Conservation (phyloP, 2,329 filamentous ascomycete genomes). For the Colletotrichum siamense region DNA sequence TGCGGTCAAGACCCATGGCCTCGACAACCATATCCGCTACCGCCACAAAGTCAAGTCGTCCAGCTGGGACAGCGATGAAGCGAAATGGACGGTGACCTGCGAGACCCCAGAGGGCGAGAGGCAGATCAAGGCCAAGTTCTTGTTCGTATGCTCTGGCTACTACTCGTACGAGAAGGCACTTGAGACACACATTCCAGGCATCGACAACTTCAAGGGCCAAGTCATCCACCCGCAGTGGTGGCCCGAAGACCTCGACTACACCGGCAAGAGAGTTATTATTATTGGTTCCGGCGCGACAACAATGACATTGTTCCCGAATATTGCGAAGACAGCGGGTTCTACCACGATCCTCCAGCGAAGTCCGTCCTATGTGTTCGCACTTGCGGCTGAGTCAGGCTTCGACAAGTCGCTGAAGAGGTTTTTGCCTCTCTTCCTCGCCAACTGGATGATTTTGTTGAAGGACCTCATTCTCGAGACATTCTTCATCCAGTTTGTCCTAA, state of each 20-base stretch:
- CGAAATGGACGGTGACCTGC: constrained; percentile 60
- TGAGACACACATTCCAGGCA: constrained; percentile 66
- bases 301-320: constrained; percentile 74
- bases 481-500: constrained; percentile 54
- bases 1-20: constrained; percentile 54
- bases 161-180: constrained; percentile 74
- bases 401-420: constrained; percentile 42
- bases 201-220: constrained; percentile 69
- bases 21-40: constrained; percentile 60
- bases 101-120: constrained; percentile 30
- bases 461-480: constrained; percentile 51
- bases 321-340: constrained; percentile 67
- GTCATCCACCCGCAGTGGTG: constrained; percentile 78
- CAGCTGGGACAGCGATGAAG: constrained; percentile 60
- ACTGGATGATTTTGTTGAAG: constrained; percentile 54
- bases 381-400: constrained; percentile 46
- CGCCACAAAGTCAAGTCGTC: constrained; percentile 51
- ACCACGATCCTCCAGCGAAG: constrained; percentile 85
- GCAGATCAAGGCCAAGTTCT: constrained; percentile 53
- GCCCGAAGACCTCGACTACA: constrained; percentile 71
- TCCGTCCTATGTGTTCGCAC: constrained; percentile 71
- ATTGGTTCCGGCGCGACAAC: constrained; percentile 83
- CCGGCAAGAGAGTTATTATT: constrained; percentile 71
- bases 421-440: constrained; percentile 53
- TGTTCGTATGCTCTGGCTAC: constrained; percentile 69